Evolutionary conservation across 2,329 filamentous ascomycete species (phyloP).

Genomic region (Acephala macrosclerotiorum): DNA sequence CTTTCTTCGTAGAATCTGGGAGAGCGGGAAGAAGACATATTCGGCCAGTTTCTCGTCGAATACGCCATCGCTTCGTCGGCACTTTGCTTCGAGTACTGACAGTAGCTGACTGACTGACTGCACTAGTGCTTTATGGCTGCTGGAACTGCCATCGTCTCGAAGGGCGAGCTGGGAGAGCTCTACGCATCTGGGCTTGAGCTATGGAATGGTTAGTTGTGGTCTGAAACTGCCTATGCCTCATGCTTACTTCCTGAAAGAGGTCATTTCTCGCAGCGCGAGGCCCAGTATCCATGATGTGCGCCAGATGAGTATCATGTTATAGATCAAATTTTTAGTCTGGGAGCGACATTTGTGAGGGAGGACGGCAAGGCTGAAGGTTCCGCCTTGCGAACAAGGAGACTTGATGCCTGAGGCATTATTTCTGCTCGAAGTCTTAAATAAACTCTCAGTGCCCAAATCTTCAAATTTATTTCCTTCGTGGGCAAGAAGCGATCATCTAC

Average conservation of each 20-base stretch:
- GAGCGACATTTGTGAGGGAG: not conserved
- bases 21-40: conserved; percentile 94
- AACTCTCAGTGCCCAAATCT: no score
- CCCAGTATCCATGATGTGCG: conserved; percentile 37
- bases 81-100: conserved; percentile 50
- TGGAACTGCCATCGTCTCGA: conserved; percentile 52
- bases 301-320: conserved; percentile 6
- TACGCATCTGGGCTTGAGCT: conserved; percentile 71
- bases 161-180: conserved; percentile 65
- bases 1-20: conserved; percentile 82
- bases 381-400: not conserved
- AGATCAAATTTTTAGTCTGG: not conserved
- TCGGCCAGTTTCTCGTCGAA: conserved; percentile 87
- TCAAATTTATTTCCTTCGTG: no score
- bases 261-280: conserved; percentile 42
- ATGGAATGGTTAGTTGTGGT: conserved; percentile 24
- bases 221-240: not conserved
- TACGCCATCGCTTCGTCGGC: conserved; percentile 54
- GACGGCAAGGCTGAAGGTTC: not conserved
- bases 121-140: conserved; percentile 53
- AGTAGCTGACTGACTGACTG: conserved; percentile 55
- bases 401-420: no score
- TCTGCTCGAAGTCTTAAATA: no score
- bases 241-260: conserved; percentile 43
- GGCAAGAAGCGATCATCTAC: no score